These are phyloP conservation scores for Microsporum audouinii DNA, from an alignment of 2,329 filamentous ascomycete genomes.

Conservation along the genomic window DNA sequence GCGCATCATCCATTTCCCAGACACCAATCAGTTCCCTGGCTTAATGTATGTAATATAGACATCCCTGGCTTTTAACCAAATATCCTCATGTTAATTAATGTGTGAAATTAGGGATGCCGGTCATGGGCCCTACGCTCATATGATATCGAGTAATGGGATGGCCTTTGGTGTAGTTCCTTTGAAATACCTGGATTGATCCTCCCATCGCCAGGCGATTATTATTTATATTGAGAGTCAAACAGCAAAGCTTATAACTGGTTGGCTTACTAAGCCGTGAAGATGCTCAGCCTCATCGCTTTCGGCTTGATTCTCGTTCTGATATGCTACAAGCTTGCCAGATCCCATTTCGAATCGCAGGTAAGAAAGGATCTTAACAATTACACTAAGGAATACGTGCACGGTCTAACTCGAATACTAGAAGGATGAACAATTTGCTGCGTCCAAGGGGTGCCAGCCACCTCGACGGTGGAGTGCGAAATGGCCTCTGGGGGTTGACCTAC, in stretches of 20 bases:
- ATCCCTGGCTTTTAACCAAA: too few species aligned
- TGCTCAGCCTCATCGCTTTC: neutral
- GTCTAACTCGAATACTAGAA: neutral
- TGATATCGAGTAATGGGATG: too few species aligned
- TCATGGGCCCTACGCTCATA: too few species aligned
- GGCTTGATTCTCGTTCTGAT: neutral
- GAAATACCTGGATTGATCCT: too few species aligned
- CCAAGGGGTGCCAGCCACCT: conserved; percentile 21
- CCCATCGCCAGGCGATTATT: neutral
- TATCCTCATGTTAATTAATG: too few species aligned
- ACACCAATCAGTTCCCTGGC: too few species aligned
- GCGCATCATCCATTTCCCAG: too few species aligned
- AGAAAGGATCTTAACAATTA: neutral
- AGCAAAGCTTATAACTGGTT: too few species aligned
- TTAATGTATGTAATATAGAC: too few species aligned
- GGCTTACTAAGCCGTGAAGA: neutral
- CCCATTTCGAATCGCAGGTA: neutral
- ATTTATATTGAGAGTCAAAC: too few species aligned
- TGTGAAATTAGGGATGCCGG: too few species aligned
- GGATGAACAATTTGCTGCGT: neutral
- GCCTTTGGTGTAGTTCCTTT: too few species aligned
- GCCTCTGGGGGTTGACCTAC: conserved; percentile 26
- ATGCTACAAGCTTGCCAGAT: neutral
- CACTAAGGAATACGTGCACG: neutral
- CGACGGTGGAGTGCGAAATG: conserved; percentile 24